Percentiles rank a stretch among this genome's conserved stretches.
phyloP scores from a whole-genome alignment of 2,329 filamentous ascomycete genomes.

The Talaromyces sp. region DNA sequence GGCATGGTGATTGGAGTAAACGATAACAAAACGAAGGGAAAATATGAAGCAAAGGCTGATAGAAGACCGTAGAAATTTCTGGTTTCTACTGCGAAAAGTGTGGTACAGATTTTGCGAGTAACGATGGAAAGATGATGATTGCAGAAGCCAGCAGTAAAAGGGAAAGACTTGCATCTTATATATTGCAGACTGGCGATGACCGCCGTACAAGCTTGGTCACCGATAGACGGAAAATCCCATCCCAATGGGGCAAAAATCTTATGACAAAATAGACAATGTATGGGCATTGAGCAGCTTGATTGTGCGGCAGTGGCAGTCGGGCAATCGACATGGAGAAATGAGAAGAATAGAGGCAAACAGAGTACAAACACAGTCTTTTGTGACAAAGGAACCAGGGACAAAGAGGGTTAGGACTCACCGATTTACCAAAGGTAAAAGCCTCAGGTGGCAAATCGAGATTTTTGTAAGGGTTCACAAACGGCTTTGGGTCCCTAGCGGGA shows the following conservation, averaged over 20 bases:
- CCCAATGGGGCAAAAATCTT: background rate
- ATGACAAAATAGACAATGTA: background rate
- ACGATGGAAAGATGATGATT: background rate
- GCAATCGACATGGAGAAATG: conserved; percentile 3
- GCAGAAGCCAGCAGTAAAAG: background rate
- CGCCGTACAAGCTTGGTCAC: background rate
- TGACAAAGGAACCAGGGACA: background rate
- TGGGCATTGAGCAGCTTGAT: background rate
- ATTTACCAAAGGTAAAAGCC: conserved; percentile 10
- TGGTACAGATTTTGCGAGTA: background rate
- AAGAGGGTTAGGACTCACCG: conserved; percentile 7
- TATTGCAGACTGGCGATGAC: background rate
- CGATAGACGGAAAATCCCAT: background rate
- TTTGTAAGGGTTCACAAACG: conserved; percentile 11
- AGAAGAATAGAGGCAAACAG: background rate
- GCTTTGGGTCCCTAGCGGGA: conserved; percentile 14
- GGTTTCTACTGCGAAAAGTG: background rate
- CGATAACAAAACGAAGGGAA: background rate
- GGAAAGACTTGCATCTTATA: background rate
- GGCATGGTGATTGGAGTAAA: background rate
- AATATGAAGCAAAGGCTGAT: background rate
- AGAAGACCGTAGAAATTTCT: background rate
- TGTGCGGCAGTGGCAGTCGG: background rate
- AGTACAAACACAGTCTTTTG: background rate
- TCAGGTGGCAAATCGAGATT: conserved; percentile 16